Base-by-base conservation (phyloP, 2,329 filamentous ascomycete genomes). In the Paraphaeosphaeria minitans region DNA sequence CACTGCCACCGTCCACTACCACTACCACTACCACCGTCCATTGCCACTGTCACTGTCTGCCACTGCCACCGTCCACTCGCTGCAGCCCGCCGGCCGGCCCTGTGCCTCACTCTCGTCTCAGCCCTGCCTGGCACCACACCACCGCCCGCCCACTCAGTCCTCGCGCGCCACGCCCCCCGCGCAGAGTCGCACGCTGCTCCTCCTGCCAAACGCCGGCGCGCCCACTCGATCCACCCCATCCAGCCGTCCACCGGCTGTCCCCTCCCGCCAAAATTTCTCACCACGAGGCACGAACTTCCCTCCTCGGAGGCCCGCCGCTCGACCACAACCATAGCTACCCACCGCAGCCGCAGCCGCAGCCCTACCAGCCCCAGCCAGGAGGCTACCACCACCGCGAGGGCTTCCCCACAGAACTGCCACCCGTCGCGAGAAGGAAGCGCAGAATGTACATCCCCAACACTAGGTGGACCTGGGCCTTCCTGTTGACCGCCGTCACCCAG, bases 401-500 rank as follows among this genome's bases (percentile, higher is more conserved):
- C 62, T 76, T 75, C 57, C 73, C 75, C 64, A 68, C 74, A 61
- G 77, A 83, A 78, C 62, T 77, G 64, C 79, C 74, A 41, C 76
- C 68, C 43, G 73, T 76, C 22, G 69, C 70, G 31, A 67, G 70
- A 55, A 68, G 69, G 51, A 59, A 69, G 4, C 69, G 62, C 65
- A 77, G 72, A 68, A 87, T 93, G 81, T 94, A 93, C 74, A 87
- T 90, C 68, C 89, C 96, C 68, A 91, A 88, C 74, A 90, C 91
- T 57, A 86, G 84, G 72, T 99, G 95, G 94, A 93, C 93, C 16
- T 94, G 92, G 83, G 82, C 87, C 61, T 98, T 98, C 75, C 87
- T 96, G 78, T 76, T 87, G 63, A 84, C 90, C 37, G 88, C 91
- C 37, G 77, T 89, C 47, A 63, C 91, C 57, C 95, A 99, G 82